Base-by-base conservation (phyloP, 768 basidiomycete genomes). In the Gyrodon lividus region DNA sequence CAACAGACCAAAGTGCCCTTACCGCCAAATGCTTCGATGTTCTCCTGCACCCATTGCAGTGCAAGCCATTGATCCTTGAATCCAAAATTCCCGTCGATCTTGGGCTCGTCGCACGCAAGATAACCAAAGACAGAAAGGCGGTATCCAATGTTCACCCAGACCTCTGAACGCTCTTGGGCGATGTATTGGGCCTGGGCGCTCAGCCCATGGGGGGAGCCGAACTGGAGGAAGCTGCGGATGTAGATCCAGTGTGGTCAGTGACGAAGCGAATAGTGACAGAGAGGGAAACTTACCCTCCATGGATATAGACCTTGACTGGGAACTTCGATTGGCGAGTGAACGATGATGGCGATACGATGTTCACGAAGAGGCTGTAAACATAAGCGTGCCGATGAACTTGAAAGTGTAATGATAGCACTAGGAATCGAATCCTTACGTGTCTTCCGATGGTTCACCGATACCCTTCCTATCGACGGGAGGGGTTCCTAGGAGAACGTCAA, bases 11-110 rank as follows among this genome's bases (percentile, higher is more conserved):
- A 37, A 12, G 5, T 14, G 13, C n/a, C 0, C 70, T 47, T 61
- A 81, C 87, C 89, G 66, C 88, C 89, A 55, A 90, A 91, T 0
- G 71, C 69, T 34, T 65, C 65, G 19, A 91, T 87, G 58, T 90
- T 87, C 16, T 78, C 78, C 41, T 73, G 78, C 22, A 90, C 71
- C 87, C 88, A 90, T 57, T 79, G 71, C n/a, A 90, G 61, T 1
- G 83, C 88, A 17, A 87, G 60, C 88, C 88, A 90, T 59, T 87
- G 87, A 60, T 91, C 89, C 66, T 89, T 90, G 72, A 91, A 91
- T 1, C 89, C 88, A 63, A 84, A 91, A 60, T 91, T 92, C 3
- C 89, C 89, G 14, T 73, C 72, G 41, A 91, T 63, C 37, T 69
- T 62, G 12, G 86, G 86, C 51, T 78, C 65, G 40, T 86, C 83